Percentiles rank a stretch among this genome's conserved stretches.
Evolutionary conservation across 441 rosid species (phyloP).

Genomic region (Sinapis alba): DNA sequence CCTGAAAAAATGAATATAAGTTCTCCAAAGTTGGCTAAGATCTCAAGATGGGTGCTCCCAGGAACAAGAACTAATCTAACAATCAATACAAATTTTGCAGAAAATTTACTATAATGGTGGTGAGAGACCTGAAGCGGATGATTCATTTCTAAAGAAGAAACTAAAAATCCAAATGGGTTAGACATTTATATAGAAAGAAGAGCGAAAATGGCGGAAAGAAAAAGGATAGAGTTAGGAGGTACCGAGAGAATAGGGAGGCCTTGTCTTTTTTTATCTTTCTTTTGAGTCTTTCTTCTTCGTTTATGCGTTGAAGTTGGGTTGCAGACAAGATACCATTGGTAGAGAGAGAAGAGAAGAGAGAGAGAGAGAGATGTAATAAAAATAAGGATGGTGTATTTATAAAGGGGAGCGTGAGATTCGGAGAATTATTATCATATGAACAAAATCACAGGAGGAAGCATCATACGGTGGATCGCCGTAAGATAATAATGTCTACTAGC

Average conservation of each 20-base stretch:
- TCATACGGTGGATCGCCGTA: not conserved
- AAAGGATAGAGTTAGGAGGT: conserved; percentile 7
- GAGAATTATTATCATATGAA: not conserved
- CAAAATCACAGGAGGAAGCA: not conserved
- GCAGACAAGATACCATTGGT: not conserved
- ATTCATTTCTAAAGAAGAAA: not conserved
- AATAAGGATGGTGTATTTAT: not conserved
- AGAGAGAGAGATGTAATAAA: not conserved
- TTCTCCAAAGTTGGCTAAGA: conserved; percentile 19
- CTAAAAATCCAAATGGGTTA: not conserved
- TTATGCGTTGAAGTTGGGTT: not conserved
- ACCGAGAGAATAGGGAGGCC: conserved; percentile 33
- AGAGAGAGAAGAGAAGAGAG: not conserved
- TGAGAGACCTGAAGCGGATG: conserved; percentile 23
- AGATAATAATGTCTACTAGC: not conserved
- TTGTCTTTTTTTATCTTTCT: conserved; percentile 17
- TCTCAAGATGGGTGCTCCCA: conserved; percentile 25
- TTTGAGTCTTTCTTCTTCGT: not conserved
- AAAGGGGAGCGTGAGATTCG: not conserved
- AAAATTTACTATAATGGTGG: not conserved
- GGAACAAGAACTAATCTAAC: not conserved
- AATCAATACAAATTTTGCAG: not conserved
- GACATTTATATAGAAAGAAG: conserved; percentile 19
- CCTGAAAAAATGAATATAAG: not conserved
- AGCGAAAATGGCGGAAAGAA: not conserved